These are phyloP conservation scores for Rhizopogon sp. DNA, from an alignment of 768 basidiomycete species.

Conservation along the genomic window DNA sequence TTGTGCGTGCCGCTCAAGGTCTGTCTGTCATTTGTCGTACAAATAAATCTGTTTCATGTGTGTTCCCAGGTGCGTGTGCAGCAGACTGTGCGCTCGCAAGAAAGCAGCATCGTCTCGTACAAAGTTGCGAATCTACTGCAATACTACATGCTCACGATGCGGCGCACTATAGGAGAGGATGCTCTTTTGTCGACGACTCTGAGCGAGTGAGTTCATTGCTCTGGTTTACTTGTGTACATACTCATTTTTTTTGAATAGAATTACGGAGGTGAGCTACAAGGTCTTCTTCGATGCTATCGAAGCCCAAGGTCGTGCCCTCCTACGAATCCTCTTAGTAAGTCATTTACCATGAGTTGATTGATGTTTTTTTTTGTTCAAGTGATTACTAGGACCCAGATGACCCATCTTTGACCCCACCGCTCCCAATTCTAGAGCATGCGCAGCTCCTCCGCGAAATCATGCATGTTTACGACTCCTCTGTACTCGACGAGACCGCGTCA, in stretches of 20 bases:
- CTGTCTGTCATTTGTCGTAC: conserved; percentile 1
- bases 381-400: conserved; percentile 58
- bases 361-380: neutral
- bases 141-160: conserved; percentile 93
- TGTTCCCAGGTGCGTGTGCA: conserved; percentile 70
- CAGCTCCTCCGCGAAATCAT: conserved; percentile 87
- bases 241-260: conserved; percentile 36
- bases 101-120: conserved; percentile 88
- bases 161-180: conserved; percentile 81
- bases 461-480: conserved; percentile 82
- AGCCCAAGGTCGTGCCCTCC: conserved; percentile 67
- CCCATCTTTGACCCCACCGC: conserved; percentile 65
- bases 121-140: conserved; percentile 93
- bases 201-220: conserved; percentile 55
- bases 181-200: conserved; percentile 74
- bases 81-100: conserved; percentile 90
- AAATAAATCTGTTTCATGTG: neutral
- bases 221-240: neutral
- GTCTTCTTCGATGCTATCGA: conserved; percentile 88
- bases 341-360: neutral
- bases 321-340: conserved; percentile 50
- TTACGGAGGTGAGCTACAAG: conserved; percentile 75
- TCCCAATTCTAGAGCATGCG: conserved; percentile 73
- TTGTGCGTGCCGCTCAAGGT: conserved; percentile 89
- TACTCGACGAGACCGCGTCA: conserved; percentile 46